Percentiles rank a stretch among this genome's conserved stretches.
These are phyloP conservation scores for Penicillium subrubescens DNA, from an alignment of 495 filamentous ascomycete genomes.

Conservation along the genomic window DNA sequence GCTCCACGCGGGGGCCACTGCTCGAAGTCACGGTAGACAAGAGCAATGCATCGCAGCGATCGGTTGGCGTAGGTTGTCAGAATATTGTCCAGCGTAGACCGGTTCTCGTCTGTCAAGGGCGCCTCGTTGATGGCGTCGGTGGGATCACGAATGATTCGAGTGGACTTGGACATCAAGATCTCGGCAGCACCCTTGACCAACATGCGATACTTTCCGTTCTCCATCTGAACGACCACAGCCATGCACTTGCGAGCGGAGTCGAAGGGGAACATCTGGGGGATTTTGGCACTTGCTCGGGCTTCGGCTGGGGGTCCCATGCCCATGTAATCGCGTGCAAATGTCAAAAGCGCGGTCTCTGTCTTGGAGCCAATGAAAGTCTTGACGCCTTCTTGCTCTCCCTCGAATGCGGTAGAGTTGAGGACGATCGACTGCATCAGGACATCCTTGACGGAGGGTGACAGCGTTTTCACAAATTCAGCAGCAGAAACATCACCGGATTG, in stretches of 20 bases:
- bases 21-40: conserved; percentile 86
- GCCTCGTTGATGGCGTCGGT: conserved; percentile 57
- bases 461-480: conserved; percentile 60
- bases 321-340: conserved; percentile 74
- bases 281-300: conserved; percentile 67
- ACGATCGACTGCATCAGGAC: conserved; percentile 74
- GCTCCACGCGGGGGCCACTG: conserved; percentile 79
- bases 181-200: conserved; percentile 90
- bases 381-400: conserved; percentile 70
- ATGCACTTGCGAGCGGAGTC: conserved; percentile 89
- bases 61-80: conserved; percentile 78
- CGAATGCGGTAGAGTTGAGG: conserved; percentile 87
- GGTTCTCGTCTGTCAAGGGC: conserved; percentile 59
- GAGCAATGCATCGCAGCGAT: conserved; percentile 84
- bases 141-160: conserved; percentile 71
- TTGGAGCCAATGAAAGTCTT: conserved; percentile 82
- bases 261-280: conserved; percentile 79
- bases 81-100: conserved; percentile 59
- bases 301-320: conserved; percentile 72
- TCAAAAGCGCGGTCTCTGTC: conserved; percentile 82
- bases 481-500: conserved; percentile 47
- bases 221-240: conserved; percentile 72
- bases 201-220: conserved; percentile 68
- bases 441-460: conserved; percentile 60
- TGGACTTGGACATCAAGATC: conserved; percentile 74